A percentile compares a stretch with the other conserved stretches of the same genome.
phyloP scores from a whole-genome alignment of 495 filamentous ascomycete species.

The Podospora comata region DNA sequence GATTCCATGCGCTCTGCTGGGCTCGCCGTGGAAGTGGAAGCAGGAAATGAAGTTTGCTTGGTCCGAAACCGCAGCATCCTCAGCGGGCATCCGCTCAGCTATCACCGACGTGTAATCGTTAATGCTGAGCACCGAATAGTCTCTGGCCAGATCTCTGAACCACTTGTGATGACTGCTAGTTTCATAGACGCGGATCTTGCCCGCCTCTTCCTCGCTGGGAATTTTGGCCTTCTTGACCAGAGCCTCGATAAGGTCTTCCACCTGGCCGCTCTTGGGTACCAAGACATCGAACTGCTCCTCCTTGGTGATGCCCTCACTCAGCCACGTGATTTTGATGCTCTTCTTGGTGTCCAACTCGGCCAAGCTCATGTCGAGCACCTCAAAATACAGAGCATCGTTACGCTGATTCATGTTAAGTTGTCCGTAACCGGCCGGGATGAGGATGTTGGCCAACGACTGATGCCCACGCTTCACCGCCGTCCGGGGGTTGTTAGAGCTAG shows the following conservation, averaged over 20 bases:
- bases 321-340: conserved; percentile 70
- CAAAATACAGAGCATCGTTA: conserved; percentile 77
- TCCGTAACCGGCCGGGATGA: conserved; percentile 56
- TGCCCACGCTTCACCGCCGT: conserved; percentile 65
- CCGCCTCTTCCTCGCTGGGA: conserved; percentile 63
- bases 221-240: conserved; percentile 78
- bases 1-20: conserved; percentile 68
- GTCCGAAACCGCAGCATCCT: conserved; percentile 56
- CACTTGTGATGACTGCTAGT: conserved; percentile 72
- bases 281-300: conserved; percentile 80
- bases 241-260: conserved; percentile 69
- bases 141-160: conserved; percentile 64
- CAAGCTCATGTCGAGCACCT: conserved; percentile 88
- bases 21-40: conserved; percentile 90
- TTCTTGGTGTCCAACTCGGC: conserved; percentile 92
- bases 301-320: conserved; percentile 87
- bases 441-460: conserved; percentile 65
- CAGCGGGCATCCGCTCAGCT: conserved; percentile 76
- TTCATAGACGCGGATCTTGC: conserved; percentile 72
- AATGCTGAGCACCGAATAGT: conserved; percentile 65
- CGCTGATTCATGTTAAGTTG: conserved; percentile 61
- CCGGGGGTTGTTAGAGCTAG: conserved; percentile 69
- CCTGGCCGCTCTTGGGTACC: conserved; percentile 74
- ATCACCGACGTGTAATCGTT: conserved; percentile 83
- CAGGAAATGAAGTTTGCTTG: conserved; percentile 62